A percentile compares a stretch with the other conserved stretches of the same genome.
Evolutionary conservation across 148 eudicot species (phyloP).

Genomic region (Pharnaceum exiguum): DNA sequence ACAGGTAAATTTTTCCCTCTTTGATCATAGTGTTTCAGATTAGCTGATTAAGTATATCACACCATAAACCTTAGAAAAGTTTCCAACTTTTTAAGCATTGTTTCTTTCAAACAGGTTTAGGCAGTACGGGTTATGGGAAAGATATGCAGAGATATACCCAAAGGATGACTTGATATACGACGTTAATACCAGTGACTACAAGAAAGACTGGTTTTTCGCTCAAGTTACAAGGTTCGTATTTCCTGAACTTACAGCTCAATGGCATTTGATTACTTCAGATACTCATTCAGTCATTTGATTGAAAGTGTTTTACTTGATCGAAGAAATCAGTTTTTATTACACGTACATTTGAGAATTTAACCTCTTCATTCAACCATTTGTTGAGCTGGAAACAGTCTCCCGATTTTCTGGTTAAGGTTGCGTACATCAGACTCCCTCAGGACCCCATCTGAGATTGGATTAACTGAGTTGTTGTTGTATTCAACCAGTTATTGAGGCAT

Average conservation of each 20-base stretch:
- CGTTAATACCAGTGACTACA: conserved; percentile 28
- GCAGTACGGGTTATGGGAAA: conserved; percentile 48
- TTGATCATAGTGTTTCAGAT: background rate
- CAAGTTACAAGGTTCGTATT: conserved; percentile 41
- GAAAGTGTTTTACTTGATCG: too few species aligned
- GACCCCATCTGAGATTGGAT: too few species aligned
- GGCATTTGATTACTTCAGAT: too few species aligned
- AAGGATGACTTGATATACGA: conserved; percentile 34
- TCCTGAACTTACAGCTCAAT: background rate
- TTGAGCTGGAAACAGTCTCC: too few species aligned
- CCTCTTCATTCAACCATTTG: too few species aligned
- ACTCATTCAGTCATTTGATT: too few species aligned
- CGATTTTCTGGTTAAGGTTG: too few species aligned
- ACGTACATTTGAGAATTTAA: too few species aligned
- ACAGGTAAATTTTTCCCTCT: conserved; percentile 14
- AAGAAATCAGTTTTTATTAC: too few species aligned
- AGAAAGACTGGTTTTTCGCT: conserved; percentile 48
- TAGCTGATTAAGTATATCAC: background rate
- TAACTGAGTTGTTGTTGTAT: too few species aligned
- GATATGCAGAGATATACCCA: conserved; percentile 37
- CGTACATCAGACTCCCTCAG: too few species aligned
- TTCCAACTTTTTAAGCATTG: background rate
- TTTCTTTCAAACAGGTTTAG: conserved; percentile 22
- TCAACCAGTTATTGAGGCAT: too few species aligned
- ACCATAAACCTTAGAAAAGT: background rate